Conservation (phyloP, 495 filamentous ascomycete genomes). For the Cenococcum geophilum region DNA sequence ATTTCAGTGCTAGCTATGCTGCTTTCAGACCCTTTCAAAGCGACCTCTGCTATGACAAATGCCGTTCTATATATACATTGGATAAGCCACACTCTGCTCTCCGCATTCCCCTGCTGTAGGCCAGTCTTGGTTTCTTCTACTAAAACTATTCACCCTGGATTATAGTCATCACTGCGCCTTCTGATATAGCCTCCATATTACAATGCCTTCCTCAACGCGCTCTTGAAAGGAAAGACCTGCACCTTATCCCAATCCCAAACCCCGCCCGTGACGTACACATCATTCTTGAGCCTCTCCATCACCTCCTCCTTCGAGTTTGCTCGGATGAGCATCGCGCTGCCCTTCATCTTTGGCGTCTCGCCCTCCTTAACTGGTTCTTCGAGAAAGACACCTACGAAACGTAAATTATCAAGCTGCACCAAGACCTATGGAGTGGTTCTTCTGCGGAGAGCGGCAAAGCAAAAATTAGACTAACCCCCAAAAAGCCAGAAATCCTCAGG, state of each 20-base stretch:
- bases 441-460: neutral
- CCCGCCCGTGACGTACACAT: slow-evolving; percentile 61
- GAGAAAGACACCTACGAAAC: slow-evolving; percentile 62
- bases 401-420: neutral
- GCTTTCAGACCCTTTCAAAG: no score
- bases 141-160: no score
- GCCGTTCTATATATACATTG: no score
- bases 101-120: no score
- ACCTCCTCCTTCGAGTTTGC: slow-evolving; percentile 66
- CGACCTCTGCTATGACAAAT: no score
- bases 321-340: slow-evolving; percentile 58
- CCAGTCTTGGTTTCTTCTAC: no score
- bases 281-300: slow-evolving; percentile 56
- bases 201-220: slow-evolving; percentile 34
- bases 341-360: slow-evolving; percentile 59
- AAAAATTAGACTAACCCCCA: slow-evolving; percentile 21
- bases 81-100: no score
- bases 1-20: no score
- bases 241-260: slow-evolving; percentile 85
- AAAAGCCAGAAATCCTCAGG: slow-evolving; percentile 28
- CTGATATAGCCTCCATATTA: slow-evolving; percentile 7
- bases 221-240: slow-evolving; percentile 38
- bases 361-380: slow-evolving; percentile 59
- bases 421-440: neutral
- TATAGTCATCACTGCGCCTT: neutral